Base-by-base conservation (phyloP, 768 basidiomycete genomes). In the Hydnomerulius pinastri region DNA sequence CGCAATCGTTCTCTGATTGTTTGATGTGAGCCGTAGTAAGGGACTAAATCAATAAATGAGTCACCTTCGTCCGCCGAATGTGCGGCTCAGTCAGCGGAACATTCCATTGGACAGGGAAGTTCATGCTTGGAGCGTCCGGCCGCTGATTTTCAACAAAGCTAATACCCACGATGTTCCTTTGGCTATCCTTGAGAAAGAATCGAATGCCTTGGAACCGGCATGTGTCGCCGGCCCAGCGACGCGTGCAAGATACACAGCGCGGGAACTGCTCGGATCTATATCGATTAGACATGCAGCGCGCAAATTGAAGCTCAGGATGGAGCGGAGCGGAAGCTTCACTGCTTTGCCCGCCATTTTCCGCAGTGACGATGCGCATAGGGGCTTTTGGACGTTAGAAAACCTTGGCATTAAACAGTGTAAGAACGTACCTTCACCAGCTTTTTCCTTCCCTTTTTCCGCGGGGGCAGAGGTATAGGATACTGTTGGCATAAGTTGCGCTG, bases 121-220 rank as follows among this genome's bases (percentile, higher is more conserved):
- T 74, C 82, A 90, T 83, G 12, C 66, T 74, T 3, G 83, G 80
- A 20, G 75, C 69, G 55, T 84, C 82, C 2, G 77, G 70, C 50
- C 78, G 79, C 52, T 80, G 79, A 53, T 75, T 78, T 68, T 86
- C 85, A 28, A 82, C 78, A 57, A 90, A 92, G 57, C 83, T 82
- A 46, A 88, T 79, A 18, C 82, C 86, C 38, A 81, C 75, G 40
- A 89, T 79, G 36, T 78, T 77, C 53, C 77, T 69, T 33, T 82
- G 73, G 33, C 67, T 54, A 52, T 88, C 82, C 54, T 86, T 83
- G 59, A 87, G 72, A 68, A 92, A 86, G 62, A 82, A 87, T 17
- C 90, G 81, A 55, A 92, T 87, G n/a, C 83, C 82, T 65, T 91
- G 90, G 69, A 92, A 92, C 21, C 90, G 83, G 62, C 90, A 92